Conservation (phyloP, 352 stramenopile species). For the Globisporangium paroecandrum region DNA sequence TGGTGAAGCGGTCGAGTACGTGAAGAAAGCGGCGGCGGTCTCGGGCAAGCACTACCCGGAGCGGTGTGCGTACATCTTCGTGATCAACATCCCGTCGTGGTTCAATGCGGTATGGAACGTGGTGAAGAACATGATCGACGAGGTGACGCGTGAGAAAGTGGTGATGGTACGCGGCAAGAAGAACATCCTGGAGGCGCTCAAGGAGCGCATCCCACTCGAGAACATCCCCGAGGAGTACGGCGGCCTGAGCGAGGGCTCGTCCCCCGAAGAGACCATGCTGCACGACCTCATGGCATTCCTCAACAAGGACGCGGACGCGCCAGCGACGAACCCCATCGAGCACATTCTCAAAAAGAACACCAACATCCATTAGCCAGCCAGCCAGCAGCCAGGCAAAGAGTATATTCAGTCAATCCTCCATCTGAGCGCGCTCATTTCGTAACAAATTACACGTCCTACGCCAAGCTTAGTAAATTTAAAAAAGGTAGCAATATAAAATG, state of each 20-base stretch:
- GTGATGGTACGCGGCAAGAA: constrained; percentile 84
- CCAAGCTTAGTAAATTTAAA: constrained; percentile 6
- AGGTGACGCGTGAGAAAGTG: constrained; percentile 93
- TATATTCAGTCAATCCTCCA: neutral
- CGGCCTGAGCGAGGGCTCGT: constrained; percentile 56
- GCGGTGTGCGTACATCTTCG: constrained; percentile 90
- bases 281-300: constrained; percentile 71
- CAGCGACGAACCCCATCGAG: constrained; percentile 53
- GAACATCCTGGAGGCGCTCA: constrained; percentile 76
- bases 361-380: neutral
- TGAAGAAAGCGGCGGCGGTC: constrained; percentile 65
- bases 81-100: constrained; percentile 95
- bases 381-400: neutral
- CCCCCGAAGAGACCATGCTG: constrained; percentile 65
- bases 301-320: constrained; percentile 59
- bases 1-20: constrained; percentile 85
- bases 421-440: neutral
- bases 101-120: constrained; percentile 92
- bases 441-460: neutral
- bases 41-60: constrained; percentile 93
- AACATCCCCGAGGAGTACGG: constrained; percentile 83
- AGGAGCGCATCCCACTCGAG: constrained; percentile 63
- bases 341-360: constrained; percentile 39
- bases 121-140: constrained; percentile 90
- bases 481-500: neutral